Evolutionary conservation across 805 yeast species (phyloP).

Genomic region (Yarrowia sp.): DNA sequence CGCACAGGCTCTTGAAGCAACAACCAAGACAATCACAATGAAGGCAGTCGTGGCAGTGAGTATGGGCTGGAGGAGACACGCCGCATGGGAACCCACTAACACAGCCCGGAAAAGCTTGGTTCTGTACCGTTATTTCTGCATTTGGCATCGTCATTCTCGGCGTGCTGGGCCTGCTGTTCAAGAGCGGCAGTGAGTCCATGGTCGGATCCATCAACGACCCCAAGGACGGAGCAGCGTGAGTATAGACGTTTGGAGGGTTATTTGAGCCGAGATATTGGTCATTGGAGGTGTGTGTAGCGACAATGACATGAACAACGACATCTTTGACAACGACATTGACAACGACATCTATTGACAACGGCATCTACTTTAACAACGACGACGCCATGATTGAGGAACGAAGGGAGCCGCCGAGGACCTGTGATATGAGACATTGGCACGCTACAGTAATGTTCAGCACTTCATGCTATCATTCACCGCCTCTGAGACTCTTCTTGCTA

Average conservation of each 20-base stretch:
- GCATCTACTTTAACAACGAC: no score
- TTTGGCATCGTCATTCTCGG: conserved; percentile 89
- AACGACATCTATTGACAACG: no score
- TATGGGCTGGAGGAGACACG: neutral
- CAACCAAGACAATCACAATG: conserved; percentile 28
- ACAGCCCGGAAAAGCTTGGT: conserved; percentile 87
- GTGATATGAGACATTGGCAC: no score
- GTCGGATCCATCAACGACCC: conserved; percentile 93
- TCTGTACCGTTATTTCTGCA: conserved; percentile 90
- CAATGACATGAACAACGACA: neutral
- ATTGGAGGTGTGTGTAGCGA: neutral
- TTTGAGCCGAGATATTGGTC: no score
- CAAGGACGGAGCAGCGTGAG: conserved; percentile 82
- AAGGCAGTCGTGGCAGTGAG: conserved; percentile 39
- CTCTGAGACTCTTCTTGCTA: no score
- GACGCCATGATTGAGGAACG: no score
- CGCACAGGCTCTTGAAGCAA: conserved; percentile 28
- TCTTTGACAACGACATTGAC: neutral
- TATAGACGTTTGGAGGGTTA: conserved; percentile 40
- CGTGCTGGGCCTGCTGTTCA: conserved; percentile 82
- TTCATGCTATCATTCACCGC: no score
- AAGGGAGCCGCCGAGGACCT: no score
- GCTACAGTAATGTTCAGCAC: no score
- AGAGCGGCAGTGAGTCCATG: conserved; percentile 84
- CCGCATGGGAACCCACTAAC: neutral